Conservation (phyloP, 164 flowering plant species). For the Litsea cubeba region DNA sequence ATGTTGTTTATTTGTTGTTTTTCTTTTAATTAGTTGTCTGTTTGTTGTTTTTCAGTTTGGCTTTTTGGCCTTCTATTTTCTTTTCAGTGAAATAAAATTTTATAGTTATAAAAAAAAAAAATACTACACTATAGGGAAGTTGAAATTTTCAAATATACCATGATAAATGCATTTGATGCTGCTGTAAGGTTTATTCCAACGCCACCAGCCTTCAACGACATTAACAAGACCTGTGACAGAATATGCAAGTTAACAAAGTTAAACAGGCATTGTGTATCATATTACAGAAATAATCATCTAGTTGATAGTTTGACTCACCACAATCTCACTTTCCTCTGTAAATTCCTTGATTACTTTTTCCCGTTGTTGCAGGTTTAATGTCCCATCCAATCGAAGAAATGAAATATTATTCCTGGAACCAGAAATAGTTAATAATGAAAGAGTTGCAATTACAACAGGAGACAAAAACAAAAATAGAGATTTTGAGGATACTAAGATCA, state of each 20-base stretch:
- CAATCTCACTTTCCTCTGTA: slow-evolving; percentile 67
- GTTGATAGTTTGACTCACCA: slow-evolving; percentile 38
- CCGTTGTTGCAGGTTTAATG: slow-evolving; percentile 82
- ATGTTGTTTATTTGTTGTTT: too few species aligned
- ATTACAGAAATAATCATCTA: background rate
- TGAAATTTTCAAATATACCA: slow-evolving; percentile 44
- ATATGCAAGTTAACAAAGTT: slow-evolving; percentile 5
- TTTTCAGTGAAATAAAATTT: too few species aligned
- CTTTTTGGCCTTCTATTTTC: too few species aligned
- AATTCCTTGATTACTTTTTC: slow-evolving; percentile 83
- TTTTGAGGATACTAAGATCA: background rate
- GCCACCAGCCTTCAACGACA: slow-evolving; percentile 98
- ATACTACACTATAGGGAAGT: background rate
- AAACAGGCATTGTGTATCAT: background rate
- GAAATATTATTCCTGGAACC: slow-evolving; percentile 56
- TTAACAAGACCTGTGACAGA: slow-evolving; percentile 62
- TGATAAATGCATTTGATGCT: slow-evolving; percentile 88
- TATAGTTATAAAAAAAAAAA: too few species aligned
- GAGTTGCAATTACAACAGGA: background rate
- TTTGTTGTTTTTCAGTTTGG: too few species aligned
- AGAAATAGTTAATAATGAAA: background rate
- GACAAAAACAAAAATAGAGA: too few species aligned
- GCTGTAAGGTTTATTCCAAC: slow-evolving; percentile 96
- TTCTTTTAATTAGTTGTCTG: too few species aligned
- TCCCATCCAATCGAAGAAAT: slow-evolving; percentile 91